phyloP scores from a whole-genome alignment of 345 rosid genomes.

The Sisymbrium irio region DNA sequence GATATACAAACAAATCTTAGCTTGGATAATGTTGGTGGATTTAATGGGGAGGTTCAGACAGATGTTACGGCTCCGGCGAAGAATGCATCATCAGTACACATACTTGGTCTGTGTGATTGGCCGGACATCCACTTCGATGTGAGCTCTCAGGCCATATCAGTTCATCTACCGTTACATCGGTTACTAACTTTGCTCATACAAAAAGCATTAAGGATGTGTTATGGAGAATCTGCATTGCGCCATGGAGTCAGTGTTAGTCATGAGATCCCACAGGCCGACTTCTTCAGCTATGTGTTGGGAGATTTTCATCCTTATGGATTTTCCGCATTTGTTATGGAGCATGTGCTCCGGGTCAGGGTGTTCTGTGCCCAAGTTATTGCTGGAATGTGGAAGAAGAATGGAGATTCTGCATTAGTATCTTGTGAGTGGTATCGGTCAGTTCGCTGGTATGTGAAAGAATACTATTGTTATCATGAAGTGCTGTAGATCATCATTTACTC shows the following conservation, averaged over 20 bases:
- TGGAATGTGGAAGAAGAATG: conserved; percentile 98
- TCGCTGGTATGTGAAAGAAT: conserved; percentile 57
- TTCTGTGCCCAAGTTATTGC: conserved; percentile 88
- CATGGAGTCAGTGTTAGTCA: conserved; percentile 27
- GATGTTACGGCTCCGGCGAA: conserved; percentile 28
- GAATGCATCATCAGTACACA: conserved; percentile 34
- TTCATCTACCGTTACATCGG: conserved; percentile 81
- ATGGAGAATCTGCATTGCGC: conserved; percentile 50
- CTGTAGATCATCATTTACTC: conserved; percentile 7
- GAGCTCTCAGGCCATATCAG: conserved; percentile 72
- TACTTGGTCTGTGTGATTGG: conserved; percentile 64
- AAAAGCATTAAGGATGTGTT: conserved; percentile 61
- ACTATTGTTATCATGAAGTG: conserved; percentile 10
- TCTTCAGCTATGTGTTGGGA: conserved; percentile 62
- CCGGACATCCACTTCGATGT: conserved; percentile 71
- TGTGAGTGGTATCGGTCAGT: conserved; percentile 79
- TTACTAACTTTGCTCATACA: conserved; percentile 74
- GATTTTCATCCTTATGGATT: conserved; percentile 75
- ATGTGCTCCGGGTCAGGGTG: conserved; percentile 82
- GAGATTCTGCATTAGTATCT: conserved; percentile 64
- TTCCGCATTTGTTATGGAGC: conserved; percentile 85
- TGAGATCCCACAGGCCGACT: conserved; percentile 42
- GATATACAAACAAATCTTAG: conserved; percentile 36
- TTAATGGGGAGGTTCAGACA: conserved; percentile 36
- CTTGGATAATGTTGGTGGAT: conserved; percentile 39